Percentiles rank a stretch among this genome's conserved stretches.
phyloP scores from a whole-genome alignment of 2,329 filamentous ascomycete genomes.

The Botrytis pseudocinerea region DNA sequence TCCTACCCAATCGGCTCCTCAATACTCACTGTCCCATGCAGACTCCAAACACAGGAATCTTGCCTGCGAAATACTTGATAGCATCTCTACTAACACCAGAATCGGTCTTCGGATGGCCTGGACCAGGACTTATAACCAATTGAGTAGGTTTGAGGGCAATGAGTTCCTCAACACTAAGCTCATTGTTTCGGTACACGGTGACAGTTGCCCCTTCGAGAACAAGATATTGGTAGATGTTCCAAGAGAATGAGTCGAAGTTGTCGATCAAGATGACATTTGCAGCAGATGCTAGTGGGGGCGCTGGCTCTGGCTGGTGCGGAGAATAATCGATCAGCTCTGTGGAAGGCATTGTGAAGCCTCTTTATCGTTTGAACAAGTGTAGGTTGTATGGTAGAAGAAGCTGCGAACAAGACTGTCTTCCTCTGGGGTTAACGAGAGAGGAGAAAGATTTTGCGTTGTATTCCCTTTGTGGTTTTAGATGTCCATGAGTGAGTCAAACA shows the following conservation, averaged over 20 bases:
- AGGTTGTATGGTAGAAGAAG: not conserved
- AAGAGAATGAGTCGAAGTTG: slow-evolving; percentile 99
- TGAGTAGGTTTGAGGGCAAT: slow-evolving; percentile 85
- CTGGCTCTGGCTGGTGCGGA: slow-evolving; percentile 77
- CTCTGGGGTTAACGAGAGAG: not conserved
- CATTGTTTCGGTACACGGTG: slow-evolving; percentile 88
- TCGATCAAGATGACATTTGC: slow-evolving; percentile 94
- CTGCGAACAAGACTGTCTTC: not conserved
- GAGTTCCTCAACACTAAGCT: slow-evolving; percentile 82
- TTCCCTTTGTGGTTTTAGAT: not conserved
- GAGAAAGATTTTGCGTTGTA: not conserved
- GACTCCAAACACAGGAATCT: slow-evolving; percentile 94
- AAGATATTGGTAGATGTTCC: slow-evolving; percentile 99
- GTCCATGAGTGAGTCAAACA: not conserved
- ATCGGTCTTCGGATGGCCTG: slow-evolving; percentile 87
- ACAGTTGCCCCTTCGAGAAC: slow-evolving; percentile 93
- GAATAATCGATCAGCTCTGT: slow-evolving; percentile 73
- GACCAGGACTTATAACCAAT: slow-evolving; percentile 90
- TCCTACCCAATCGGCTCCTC: not conserved
- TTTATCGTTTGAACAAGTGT: not conserved
- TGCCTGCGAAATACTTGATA: slow-evolving; percentile 87
- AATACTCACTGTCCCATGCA: slow-evolving; percentile 88
- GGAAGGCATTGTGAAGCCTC: slow-evolving; percentile 43
- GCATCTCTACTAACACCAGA: slow-evolving; percentile 91
- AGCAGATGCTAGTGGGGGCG: slow-evolving; percentile 71